phyloP scores from a whole-genome alignment of 1,284 basidiomycete species.

The Somion occarium region DNA sequence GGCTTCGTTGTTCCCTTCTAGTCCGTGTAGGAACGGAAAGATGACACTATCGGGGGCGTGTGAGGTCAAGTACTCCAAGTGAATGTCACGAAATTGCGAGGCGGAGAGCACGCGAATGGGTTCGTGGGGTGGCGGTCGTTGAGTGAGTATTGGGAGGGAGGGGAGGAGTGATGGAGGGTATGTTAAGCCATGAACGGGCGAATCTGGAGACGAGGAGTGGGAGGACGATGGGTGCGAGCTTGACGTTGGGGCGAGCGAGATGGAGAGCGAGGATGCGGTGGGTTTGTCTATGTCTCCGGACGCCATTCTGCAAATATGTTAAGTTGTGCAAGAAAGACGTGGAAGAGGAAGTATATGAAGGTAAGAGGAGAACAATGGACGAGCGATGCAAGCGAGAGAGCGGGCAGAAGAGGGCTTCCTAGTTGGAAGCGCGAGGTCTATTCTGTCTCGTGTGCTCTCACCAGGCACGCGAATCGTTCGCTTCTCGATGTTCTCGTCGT shows the following conservation, averaged over 20 bases:
- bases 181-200: constrained; percentile 34
- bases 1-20: constrained; percentile 73
- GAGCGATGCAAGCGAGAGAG: background rate
- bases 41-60: constrained; percentile 75
- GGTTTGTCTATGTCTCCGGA: background rate
- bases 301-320: too few relatives aligned
- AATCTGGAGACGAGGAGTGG: background rate
- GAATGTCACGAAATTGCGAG: constrained; percentile 53
- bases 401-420: background rate
- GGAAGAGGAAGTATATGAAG: background rate
- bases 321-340: background rate
- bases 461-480: background rate
- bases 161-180: constrained; percentile 37
- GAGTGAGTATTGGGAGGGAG: constrained; percentile 34
- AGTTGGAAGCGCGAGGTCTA: background rate
- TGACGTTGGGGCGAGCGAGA: background rate
- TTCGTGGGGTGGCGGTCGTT: constrained; percentile 33
- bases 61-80: constrained; percentile 55
- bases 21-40: constrained; percentile 80
- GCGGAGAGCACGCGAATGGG: constrained; percentile 51
- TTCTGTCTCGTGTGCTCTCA: background rate
- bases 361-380: background rate
- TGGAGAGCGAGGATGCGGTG: background rate
- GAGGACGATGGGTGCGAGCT: too few relatives aligned
- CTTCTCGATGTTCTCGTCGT: background rate